These are phyloP conservation scores for Cryptococcus wingfieldii DNA, from an alignment of 1,284 basidiomycete species.

Conservation along the genomic window DNA sequence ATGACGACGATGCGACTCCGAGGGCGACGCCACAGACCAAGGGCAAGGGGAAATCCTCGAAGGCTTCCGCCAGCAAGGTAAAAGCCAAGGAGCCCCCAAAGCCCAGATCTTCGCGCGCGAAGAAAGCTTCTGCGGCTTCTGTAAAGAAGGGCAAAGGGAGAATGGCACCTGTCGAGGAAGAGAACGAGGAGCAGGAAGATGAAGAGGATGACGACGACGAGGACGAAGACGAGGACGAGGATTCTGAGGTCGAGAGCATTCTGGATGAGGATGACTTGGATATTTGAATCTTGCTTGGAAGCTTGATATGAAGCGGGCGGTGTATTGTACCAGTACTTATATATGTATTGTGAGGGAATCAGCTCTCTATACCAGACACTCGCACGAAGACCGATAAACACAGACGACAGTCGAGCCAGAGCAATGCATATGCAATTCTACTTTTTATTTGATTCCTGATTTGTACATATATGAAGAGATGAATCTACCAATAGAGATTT, in stretches of 20 bases:
- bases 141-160: constrained; percentile 1
- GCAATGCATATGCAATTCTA: too few relatives aligned
- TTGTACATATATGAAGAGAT: too few relatives aligned
- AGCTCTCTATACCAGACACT: too few relatives aligned
- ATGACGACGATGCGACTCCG: constrained; percentile 8
- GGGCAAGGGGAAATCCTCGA: constrained; percentile 5
- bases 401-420: too few relatives aligned
- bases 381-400: too few relatives aligned
- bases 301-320: background rate
- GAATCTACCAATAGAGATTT: too few relatives aligned
- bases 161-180: constrained; percentile 17
- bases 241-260: constrained; percentile 26
- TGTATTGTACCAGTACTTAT: too few relatives aligned
- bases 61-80: background rate
- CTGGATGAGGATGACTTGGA: constrained; percentile 17
- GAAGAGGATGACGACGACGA: constrained; percentile 15
- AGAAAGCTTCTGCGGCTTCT: background rate
- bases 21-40: constrained; percentile 1
- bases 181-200: constrained; percentile 8
- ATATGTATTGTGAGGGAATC: too few relatives aligned
- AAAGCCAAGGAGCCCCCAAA: too few relatives aligned
- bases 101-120: background rate
- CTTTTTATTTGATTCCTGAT: too few relatives aligned
- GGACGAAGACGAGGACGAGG: constrained; percentile 20
- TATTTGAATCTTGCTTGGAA: background rate